phyloP scores from a whole-genome alignment of 192 early-diverging fungal genomes.

The Haplosporangium gracile region DNA sequence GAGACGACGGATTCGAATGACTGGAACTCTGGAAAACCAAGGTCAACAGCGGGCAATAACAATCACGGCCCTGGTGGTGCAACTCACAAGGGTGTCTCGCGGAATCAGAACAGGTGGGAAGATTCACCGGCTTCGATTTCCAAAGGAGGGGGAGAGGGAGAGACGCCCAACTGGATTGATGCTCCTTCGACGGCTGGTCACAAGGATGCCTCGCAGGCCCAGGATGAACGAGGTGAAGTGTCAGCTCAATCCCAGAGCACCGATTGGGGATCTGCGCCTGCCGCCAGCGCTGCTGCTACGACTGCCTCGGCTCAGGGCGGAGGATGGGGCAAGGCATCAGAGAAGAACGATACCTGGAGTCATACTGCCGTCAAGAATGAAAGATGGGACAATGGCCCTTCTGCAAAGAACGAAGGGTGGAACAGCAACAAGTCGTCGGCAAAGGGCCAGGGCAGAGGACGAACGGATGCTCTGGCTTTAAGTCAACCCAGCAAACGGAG shows the following conservation, averaged over 20 bases:
- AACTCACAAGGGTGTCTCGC: background rate
- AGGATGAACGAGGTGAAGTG: conserved; percentile 7
- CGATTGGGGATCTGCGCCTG: background rate
- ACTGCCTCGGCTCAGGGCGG: background rate
- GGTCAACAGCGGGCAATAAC: background rate
- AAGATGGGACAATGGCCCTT: background rate
- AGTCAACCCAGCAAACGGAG: background rate
- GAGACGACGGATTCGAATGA: background rate
- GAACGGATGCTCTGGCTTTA: background rate
- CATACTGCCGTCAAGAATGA: background rate
- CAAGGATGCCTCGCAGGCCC: background rate
- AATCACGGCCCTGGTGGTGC: background rate
- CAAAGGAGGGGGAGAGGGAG: background rate
- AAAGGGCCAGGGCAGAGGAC: background rate
- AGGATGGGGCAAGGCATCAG: background rate
- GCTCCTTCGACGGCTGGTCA: background rate
- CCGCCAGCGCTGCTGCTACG: background rate
- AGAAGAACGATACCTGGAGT: background rate
- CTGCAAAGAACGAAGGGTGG: background rate
- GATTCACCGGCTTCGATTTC: background rate
- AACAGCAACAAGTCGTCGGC: background rate
- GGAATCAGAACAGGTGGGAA: conserved; percentile 8
- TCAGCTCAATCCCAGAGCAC: background rate
- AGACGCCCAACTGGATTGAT: background rate
- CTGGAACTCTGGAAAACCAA: background rate